Evolutionary conservation across 331 rosid genomes (phyloP).

Genomic region (Acacia concinna): DNA sequence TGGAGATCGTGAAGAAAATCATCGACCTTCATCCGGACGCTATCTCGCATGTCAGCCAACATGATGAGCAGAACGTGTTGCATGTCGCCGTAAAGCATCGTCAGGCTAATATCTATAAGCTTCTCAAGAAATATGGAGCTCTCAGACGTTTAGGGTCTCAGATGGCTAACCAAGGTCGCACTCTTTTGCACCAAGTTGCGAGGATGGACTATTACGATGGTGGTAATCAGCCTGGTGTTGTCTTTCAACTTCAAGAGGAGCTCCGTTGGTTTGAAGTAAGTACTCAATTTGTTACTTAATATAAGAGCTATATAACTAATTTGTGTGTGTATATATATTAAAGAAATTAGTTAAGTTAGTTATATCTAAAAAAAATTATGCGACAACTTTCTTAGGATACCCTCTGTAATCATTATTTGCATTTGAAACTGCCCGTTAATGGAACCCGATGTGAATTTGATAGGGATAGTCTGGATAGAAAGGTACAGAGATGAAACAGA

Average conservation of each 20-base stretch:
- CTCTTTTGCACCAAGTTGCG: slow-evolving; percentile 25
- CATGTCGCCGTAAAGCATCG: neutral
- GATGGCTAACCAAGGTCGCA: neutral
- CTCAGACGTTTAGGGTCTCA: neutral
- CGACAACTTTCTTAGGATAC: too few relatives aligned
- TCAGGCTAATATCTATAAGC: neutral
- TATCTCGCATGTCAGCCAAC: neutral
- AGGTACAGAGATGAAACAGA: too few relatives aligned
- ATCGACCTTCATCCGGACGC: neutral
- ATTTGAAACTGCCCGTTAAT: too few relatives aligned
- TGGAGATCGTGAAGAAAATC: neutral
- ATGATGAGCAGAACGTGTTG: neutral
- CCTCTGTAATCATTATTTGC: too few relatives aligned
- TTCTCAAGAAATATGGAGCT: neutral
- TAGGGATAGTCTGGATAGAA: too few relatives aligned
- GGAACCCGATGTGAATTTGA: too few relatives aligned
- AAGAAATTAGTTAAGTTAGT: too few relatives aligned
- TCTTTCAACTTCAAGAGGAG: slow-evolving; percentile 12
- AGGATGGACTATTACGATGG: neutral
- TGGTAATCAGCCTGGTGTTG: slow-evolving; percentile 16
- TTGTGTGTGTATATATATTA: too few relatives aligned
- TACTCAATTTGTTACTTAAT: too few relatives aligned
- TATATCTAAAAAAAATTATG: too few relatives aligned
- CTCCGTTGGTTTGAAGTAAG: slow-evolving; percentile 10
- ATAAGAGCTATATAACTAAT: too few relatives aligned